These are phyloP conservation scores for Eucalyptus rudis DNA, from an alignment of 345 rosid genomes.

Conservation along the genomic window DNA sequence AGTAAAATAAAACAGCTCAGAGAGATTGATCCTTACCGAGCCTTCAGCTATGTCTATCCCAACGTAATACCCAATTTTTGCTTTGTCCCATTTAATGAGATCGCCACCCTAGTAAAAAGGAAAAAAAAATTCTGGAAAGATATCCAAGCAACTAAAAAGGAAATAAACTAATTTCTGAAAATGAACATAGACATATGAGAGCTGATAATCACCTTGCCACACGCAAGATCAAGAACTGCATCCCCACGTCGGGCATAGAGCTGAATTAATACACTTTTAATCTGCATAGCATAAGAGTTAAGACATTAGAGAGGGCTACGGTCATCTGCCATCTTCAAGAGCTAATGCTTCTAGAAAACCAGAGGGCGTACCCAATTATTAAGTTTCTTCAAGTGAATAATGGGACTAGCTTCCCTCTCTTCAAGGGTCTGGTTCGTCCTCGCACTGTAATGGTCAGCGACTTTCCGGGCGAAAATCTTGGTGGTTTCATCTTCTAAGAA, in stretches of 20 bases:
- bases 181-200: not conserved
- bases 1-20: not conserved
- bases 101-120: conserved; percentile 69
- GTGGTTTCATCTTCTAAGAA: conserved; percentile 59
- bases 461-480: conserved; percentile 51
- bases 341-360: not conserved
- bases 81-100: conserved; percentile 98
- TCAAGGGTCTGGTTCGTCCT: conserved; percentile 93
- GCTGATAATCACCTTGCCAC: conserved; percentile 61
- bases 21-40: conserved; percentile 43
- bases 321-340: not conserved
- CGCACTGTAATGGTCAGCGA: conserved; percentile 95
- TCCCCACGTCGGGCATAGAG: conserved; percentile 78
- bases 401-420: conserved; percentile 98
- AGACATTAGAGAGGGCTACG: not conserved
- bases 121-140: not conserved
- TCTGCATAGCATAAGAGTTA: conserved; percentile 21
- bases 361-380: conserved; percentile 74
- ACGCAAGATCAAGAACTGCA: conserved; percentile 94
- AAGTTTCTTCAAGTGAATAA: conserved; percentile 89
- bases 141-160: not conserved
- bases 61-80: conserved; percentile 81
- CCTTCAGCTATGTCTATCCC: conserved; percentile 98
- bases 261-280: conserved; percentile 94
- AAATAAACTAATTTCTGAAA: not conserved